Evolutionary conservation across 305 asterid species (phyloP).

Genomic region (Ruellia speciosa): DNA sequence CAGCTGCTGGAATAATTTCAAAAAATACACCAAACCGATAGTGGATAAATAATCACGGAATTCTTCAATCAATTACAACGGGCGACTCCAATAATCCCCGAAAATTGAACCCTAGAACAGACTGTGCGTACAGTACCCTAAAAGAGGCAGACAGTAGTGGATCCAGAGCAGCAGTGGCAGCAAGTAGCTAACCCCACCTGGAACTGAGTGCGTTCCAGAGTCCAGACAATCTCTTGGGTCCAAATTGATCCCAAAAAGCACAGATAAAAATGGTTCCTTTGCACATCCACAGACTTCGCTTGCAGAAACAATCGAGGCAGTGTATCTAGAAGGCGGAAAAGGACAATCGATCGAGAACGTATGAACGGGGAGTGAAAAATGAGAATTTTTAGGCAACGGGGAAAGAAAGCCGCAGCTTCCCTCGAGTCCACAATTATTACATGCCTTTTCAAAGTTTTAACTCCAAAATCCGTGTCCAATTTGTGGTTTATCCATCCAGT

Average conservation of each 20-base stretch:
- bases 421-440: background rate
- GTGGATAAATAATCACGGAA: too few species aligned
- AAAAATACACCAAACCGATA: background rate
- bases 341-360: background rate
- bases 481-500: too few species aligned
- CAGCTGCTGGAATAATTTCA: constrained; percentile 5
- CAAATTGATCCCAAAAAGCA: too few species aligned
- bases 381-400: background rate
- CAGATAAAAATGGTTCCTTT: too few species aligned
- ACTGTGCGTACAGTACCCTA: constrained; percentile 3
- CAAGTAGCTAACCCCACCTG: constrained; percentile 8
- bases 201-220: constrained; percentile 13
- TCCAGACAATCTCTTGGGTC: too few species aligned
- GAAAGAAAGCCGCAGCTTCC: background rate
- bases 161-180: constrained; percentile 31
- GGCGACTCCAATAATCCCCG: constrained; percentile 14
- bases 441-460: background rate
- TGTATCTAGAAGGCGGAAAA: too few species aligned
- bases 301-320: too few species aligned
- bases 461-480: too few species aligned
- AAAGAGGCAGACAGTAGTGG: constrained; percentile 17
- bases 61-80: background rate
- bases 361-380: background rate
- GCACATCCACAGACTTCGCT: too few species aligned
- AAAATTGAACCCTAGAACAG: constrained; percentile 23